Evolutionary conservation across 1,284 basidiomycete genomes (phyloP).

Genomic region (Sporisorium sorghi): DNA sequence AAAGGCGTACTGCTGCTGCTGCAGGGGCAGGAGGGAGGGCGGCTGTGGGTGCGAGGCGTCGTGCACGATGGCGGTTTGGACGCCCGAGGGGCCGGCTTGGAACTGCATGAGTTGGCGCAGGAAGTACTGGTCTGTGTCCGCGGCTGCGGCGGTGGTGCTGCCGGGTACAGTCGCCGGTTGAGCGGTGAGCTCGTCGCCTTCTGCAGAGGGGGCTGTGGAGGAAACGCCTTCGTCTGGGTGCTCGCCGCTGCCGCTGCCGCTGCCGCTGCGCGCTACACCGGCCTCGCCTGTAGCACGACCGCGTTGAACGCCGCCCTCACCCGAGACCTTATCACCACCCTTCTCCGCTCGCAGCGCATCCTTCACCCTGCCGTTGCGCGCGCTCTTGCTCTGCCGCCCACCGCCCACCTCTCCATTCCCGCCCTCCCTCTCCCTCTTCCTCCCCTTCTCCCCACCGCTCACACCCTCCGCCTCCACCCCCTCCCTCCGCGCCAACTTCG

Average conservation of each 20-base stretch:
- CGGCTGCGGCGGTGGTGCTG: background rate
- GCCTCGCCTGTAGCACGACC: too few relatives aligned
- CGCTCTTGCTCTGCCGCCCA: constrained; percentile 17
- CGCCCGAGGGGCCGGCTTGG: constrained; percentile 48
- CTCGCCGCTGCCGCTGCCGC: background rate
- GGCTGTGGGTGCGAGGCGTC: constrained; percentile 5
- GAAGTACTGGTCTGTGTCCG: constrained; percentile 30
- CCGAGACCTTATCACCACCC: background rate
- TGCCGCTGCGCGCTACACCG: too few relatives aligned
- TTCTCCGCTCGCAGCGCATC: background rate
- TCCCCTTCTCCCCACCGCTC: constrained; percentile 7
- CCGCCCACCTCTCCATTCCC: background rate
- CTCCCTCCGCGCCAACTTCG: constrained; percentile 21
- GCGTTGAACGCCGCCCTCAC: too few relatives aligned
- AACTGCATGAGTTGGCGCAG: constrained; percentile 49
- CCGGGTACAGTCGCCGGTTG: too few relatives aligned
- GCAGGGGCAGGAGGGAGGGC: background rate
- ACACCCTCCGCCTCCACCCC: background rate
- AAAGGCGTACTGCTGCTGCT: constrained; percentile 1
- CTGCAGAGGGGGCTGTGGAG: background rate
- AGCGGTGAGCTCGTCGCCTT: background rate
- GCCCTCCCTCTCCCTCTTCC: constrained; percentile 14
- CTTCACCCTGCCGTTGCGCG: constrained; percentile 6
- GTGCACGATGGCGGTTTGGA: constrained; percentile 41
- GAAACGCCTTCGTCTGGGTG: background rate